A percentile compares a stretch with the other conserved stretches of the same genome.
These are phyloP conservation scores for Puccinia triticina DNA, from an alignment of 1,284 basidiomycete species.

Conservation along the genomic window DNA sequence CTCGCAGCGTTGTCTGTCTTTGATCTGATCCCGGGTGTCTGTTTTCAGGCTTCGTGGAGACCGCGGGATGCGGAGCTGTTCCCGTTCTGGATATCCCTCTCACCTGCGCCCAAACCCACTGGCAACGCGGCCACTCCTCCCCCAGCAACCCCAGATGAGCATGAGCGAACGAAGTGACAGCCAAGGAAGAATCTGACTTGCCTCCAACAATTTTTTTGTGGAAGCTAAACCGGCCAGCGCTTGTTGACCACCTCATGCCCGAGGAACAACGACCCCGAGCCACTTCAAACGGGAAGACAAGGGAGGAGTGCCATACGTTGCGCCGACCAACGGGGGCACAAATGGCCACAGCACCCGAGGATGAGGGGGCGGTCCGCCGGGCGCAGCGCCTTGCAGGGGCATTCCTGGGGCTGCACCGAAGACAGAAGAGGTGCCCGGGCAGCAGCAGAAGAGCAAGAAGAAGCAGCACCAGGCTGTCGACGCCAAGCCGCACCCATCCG, in stretches of 20 bases:
- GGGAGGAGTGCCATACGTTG: conserved; percentile 64
- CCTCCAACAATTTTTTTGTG: conserved; percentile 61
- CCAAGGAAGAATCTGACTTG: conserved; percentile 56
- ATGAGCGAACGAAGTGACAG: background rate
- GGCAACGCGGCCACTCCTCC: background rate
- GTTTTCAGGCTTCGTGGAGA: conserved; percentile 40
- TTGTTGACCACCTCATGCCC: conserved; percentile 87
- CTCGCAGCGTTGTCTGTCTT: background rate
- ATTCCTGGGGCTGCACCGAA: conserved; percentile 40
- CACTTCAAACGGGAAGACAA: conserved; percentile 88
- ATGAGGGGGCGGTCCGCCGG: conserved; percentile 46
- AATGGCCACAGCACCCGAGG: conserved; percentile 18
- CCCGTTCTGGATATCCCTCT: conserved; percentile 37
- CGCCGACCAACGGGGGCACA: conserved; percentile 44
- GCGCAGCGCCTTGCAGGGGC: conserved; percentile 52
- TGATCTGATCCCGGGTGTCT: background rate
- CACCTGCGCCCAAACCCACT: conserved; percentile 23
- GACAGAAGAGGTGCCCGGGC: conserved; percentile 21
- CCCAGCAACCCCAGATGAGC: conserved; percentile 8
- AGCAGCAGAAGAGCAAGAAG: conserved; percentile 3
- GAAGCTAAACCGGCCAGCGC: conserved; percentile 72
- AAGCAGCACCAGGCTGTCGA: background rate
- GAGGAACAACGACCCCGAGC: conserved; percentile 79
- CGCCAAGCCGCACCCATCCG: too few species aligned
- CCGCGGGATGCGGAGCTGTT: conserved; percentile 20